A percentile compares a stretch with the other conserved stretches of the same genome.
phyloP scores from a whole-genome alignment of 257 asterid genomes.

The Penstemon davidsonii region DNA sequence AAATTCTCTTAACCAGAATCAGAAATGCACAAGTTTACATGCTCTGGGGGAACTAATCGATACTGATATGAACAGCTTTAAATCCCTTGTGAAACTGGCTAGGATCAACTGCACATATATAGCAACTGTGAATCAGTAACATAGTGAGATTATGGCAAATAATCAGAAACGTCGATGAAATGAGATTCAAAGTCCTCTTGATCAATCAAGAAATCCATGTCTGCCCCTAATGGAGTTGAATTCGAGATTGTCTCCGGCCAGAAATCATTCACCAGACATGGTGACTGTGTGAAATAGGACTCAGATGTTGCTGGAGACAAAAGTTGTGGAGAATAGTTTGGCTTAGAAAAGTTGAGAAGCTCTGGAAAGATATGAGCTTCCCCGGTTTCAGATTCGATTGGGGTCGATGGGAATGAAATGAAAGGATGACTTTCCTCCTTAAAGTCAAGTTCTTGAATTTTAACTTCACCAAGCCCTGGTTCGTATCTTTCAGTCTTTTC shows the following conservation, averaged over 20 bases:
- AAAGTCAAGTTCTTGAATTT: slow-evolving; percentile 15
- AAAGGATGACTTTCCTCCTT: slow-evolving; percentile 32
- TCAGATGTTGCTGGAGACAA: slow-evolving; percentile 32
- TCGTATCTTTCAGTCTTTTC: slow-evolving; percentile 9
- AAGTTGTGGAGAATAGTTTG: slow-evolving; percentile 22
- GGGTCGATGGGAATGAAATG: background rate
- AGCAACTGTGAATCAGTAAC: no score
- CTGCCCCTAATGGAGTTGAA: slow-evolving; percentile 32
- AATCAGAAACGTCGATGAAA: slow-evolving; percentile 28
- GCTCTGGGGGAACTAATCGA: no score
- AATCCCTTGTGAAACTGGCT: background rate
- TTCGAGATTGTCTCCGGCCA: slow-evolving; percentile 34
- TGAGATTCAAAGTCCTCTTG: slow-evolving; percentile 32
- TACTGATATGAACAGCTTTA: background rate
- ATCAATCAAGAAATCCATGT: slow-evolving; percentile 37
- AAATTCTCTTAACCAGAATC: background rate
- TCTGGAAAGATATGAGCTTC: slow-evolving; percentile 22
- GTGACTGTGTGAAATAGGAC: slow-evolving; percentile 20
- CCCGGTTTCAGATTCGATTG: slow-evolving; percentile 12
- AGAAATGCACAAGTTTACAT: background rate
- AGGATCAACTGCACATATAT: background rate
- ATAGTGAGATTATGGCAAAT: slow-evolving; percentile 13
- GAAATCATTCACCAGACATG: slow-evolving; percentile 12
- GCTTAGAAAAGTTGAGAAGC: background rate
- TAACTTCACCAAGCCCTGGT: slow-evolving; percentile 28